Conservation (phyloP, 371 early-diverging fungal species). For the Rhizopus stolonifer region DNA sequence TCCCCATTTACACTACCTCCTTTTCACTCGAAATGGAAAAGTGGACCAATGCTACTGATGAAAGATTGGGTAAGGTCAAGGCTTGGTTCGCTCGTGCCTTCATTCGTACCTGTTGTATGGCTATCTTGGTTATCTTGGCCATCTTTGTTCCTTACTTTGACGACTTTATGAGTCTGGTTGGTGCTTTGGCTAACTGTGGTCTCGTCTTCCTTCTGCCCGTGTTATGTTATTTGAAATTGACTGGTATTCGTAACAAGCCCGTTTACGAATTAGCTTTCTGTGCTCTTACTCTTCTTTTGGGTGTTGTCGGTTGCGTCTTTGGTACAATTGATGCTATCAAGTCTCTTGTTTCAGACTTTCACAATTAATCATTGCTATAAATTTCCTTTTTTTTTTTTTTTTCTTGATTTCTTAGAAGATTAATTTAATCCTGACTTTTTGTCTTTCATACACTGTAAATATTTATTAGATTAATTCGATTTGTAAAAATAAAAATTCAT, state of each 20-base stretch:
- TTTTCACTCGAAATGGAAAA: slow-evolving; percentile 71
- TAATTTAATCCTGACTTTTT: no score
- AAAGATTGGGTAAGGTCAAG: slow-evolving; percentile 18
- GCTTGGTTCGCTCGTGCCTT: slow-evolving; percentile 47
- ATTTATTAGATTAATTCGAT: no score
- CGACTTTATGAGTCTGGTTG: slow-evolving; percentile 67
- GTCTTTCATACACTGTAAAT: no score
- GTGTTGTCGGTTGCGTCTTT: slow-evolving; percentile 53
- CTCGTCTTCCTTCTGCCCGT: slow-evolving; percentile 59
- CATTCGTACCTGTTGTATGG: slow-evolving; percentile 44
- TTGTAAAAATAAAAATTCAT: no score
- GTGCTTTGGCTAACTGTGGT: slow-evolving; percentile 59
- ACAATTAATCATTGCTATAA: background rate
- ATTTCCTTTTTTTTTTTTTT: no score
- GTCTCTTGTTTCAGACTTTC: slow-evolving; percentile 42
- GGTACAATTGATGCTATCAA: slow-evolving; percentile 59
- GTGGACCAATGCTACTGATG: slow-evolving; percentile 33
- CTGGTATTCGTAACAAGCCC: slow-evolving; percentile 44
- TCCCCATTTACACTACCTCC: slow-evolving; percentile 76
- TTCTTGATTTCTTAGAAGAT: no score
- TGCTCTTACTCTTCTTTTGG: slow-evolving; percentile 50
- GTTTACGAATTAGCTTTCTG: slow-evolving; percentile 44
- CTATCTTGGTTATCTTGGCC: slow-evolving; percentile 44
- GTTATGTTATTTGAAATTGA: slow-evolving; percentile 55
- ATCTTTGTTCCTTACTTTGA: slow-evolving; percentile 61